Evolutionary conservation across 164 flowering plant species (phyloP), one percentile per base, ranked within the genome.

Genomic region (Cinnamomum chago): DNA sequence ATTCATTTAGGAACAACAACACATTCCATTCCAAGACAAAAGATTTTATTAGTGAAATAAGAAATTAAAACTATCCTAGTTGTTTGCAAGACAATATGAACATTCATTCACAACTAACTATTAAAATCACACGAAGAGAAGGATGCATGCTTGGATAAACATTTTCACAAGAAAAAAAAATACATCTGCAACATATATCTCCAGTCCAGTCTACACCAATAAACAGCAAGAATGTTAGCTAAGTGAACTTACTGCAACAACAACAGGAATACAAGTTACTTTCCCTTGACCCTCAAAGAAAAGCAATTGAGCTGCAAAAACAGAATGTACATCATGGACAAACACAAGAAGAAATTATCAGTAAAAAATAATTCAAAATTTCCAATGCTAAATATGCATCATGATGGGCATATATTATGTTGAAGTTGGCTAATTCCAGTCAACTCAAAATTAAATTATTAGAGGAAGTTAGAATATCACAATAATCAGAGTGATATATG

Each of bases 271-370:
- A 70, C 76, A 74, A 23, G 83, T 78, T 58, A 96, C 67, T 82
- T 84, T 88, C 62, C 76, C 74, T 79, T 86, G 85, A 52, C 84
- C 93, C 66, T 88, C 84, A 71, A 80, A 78, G 62, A 83, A 73
- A 60, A 96, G 88, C 84, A 90, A 72, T 82, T 96, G 99, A 74
- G 99, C 99, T 96, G 94, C 85, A 86, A 50, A 67, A 47, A 66
- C 1, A 2, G 40, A 62, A 67, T n/a, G 58, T 62, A 35, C 30
- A 73, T 50, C 15, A 72, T 22, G 2, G 68, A 40, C n/a, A 67
- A 73, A 5, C 24, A 70, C 60, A 30, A 30, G 13, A 10, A 22
- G 22, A 64, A 72, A 68, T n/a, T 2, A 30, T 25, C 23, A 58
- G 33, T 35, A 30, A 17, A 22, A 50, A 50, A 28, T 52, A 4